A percentile compares a stretch with the other conserved stretches of the same genome.
Conservation (phyloP, 1,284 basidiomycete species). For the Sporisorium sorghi region DNA sequence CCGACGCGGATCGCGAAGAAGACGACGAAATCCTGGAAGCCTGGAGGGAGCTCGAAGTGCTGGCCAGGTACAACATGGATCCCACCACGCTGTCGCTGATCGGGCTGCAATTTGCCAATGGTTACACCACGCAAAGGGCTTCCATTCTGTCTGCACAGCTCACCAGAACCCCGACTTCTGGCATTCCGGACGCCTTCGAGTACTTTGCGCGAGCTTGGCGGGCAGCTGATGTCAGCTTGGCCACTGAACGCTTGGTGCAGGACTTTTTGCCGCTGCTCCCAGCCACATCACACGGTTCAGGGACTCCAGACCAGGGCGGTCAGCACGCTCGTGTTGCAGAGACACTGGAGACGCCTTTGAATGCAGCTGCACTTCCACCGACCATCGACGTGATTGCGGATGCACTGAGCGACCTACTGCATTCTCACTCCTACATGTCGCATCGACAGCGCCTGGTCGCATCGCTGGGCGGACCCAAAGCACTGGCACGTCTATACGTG, state of each 20-base stretch:
- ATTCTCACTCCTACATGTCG: conserved; percentile 37
- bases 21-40: conserved; percentile 42
- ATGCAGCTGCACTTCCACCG: conserved; percentile 12
- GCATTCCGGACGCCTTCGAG: conserved; percentile 53
- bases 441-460: conserved; percentile 51
- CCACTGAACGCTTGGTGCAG: conserved; percentile 52
- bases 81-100: conserved; percentile 57
- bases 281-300: conserved; percentile 4
- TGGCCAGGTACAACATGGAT: conserved; percentile 58
- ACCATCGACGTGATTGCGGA: conserved; percentile 18
- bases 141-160: conserved; percentile 13
- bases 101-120: conserved; percentile 44
- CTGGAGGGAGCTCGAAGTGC: conserved; percentile 38
- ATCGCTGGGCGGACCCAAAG: conserved; percentile 54
- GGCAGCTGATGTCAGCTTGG: conserved; percentile 50
- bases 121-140: conserved; percentile 11
- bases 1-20: conserved; percentile 20
- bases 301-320: conserved; percentile 5
- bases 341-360: conserved; percentile 6
- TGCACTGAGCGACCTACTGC: conserved; percentile 19
- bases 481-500: conserved; percentile 54
- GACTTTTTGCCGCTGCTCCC: conserved; percentile 52
- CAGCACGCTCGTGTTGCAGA: conserved; percentile 15
- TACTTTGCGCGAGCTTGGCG: conserved; percentile 58
- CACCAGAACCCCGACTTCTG: conserved; percentile 2